Percentiles rank a stretch among this genome's conserved stretches.
phyloP scores from a whole-genome alignment of 1,284 basidiomycete genomes.

The Wolfiporia cocos region DNA sequence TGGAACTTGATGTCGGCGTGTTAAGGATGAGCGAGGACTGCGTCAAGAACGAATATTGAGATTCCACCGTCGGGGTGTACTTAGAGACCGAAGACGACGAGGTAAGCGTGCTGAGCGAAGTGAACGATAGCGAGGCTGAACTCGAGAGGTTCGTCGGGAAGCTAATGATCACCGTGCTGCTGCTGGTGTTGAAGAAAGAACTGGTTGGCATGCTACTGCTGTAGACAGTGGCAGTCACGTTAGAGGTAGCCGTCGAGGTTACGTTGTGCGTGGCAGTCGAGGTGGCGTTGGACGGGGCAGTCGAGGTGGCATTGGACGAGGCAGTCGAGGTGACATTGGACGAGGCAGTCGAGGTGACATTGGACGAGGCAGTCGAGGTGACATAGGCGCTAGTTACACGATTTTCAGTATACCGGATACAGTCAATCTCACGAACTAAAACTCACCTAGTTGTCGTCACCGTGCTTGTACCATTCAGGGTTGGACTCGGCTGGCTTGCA shows the following conservation, averaged over 20 bases:
- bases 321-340: too few species aligned
- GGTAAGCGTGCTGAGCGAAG: slow-evolving; percentile 10
- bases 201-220: not conserved
- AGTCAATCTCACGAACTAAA: too few species aligned
- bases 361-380: too few species aligned
- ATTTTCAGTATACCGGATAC: too few species aligned
- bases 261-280: too few species aligned
- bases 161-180: slow-evolving; percentile 5
- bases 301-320: too few species aligned
- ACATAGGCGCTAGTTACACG: too few species aligned
- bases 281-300: too few species aligned
- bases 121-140: slow-evolving; percentile 7
- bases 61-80: slow-evolving; percentile 15
- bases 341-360: too few species aligned
- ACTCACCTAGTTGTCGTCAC: too few species aligned
- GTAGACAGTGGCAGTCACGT: not conserved
- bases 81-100: slow-evolving; percentile 19
- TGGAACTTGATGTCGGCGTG: slow-evolving; percentile 10
- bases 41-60: slow-evolving; percentile 18
- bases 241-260: not conserved
- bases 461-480: too few species aligned
- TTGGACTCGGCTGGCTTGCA: not conserved
- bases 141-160: slow-evolving; percentile 11
- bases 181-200: not conserved
- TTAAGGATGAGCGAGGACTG: slow-evolving; percentile 16